Conservation (phyloP, 805 yeast genomes). For the Candida morakotiae region DNA sequence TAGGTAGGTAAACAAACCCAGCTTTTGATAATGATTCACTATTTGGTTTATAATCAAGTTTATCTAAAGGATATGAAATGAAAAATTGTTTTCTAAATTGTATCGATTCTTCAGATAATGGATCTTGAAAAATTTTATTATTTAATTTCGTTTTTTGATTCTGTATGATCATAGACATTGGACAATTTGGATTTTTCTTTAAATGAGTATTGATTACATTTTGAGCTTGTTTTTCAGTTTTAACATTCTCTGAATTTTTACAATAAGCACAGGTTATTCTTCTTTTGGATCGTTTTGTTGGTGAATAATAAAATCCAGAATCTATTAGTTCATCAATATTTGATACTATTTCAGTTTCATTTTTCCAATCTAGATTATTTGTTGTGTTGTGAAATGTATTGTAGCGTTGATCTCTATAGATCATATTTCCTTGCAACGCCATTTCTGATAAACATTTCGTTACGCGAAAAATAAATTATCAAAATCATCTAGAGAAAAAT, state of each 20-base stretch:
- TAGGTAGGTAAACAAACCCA: conserved; percentile 38
- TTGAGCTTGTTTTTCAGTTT: conserved; percentile 3
- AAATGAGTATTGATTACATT: conserved; percentile 6
- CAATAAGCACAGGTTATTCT: conserved; percentile 60
- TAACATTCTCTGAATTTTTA: conserved; percentile 25
- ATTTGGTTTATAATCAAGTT: conserved; percentile 28
- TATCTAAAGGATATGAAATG: conserved; percentile 44
- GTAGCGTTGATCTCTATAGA: conserved; percentile 18
- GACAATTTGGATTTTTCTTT: conserved; percentile 11
- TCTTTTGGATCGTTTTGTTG: conserved; percentile 41
- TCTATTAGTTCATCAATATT: conserved; percentile 36
- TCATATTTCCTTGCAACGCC: conserved; percentile 9
- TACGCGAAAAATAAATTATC: too few species aligned
- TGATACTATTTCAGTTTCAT: conserved; percentile 3
- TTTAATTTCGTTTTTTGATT: background rate
- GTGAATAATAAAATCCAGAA: conserved; percentile 61
- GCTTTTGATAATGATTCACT: conserved; percentile 43
- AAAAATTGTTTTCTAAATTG: conserved; percentile 38
- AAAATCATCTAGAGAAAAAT: too few species aligned
- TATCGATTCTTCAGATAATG: conserved; percentile 24
- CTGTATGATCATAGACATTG: conserved; percentile 6
- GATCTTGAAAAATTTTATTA: conserved; percentile 12
- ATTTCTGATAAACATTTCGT: conserved; percentile 30
- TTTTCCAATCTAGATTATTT: conserved; percentile 9
- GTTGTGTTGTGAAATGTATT: conserved; percentile 19